These are phyloP conservation scores for Vigna reflexopilosa DNA, from an alignment of 306 rosid species.

Conservation along the genomic window DNA sequence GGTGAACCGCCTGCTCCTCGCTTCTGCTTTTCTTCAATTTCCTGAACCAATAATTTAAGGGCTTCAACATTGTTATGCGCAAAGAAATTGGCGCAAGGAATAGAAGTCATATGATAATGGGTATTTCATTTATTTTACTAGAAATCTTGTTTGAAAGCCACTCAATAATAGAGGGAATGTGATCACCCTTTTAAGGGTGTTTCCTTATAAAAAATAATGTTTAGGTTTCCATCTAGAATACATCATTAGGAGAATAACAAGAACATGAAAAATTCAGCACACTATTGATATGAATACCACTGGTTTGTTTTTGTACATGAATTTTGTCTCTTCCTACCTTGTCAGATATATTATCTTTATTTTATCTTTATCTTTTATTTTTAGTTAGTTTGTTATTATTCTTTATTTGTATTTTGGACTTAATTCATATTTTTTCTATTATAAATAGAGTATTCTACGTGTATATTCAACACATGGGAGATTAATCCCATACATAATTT, in stretches of 20 bases:
- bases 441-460: no score
- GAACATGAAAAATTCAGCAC: not conserved
- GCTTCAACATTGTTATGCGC: constrained; percentile 14
- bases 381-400: no score
- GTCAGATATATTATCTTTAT: no score
- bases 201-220: constrained; percentile 9
- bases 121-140: constrained; percentile 34
- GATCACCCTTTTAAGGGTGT: not conserved
- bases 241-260: constrained; percentile 30
- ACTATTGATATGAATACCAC: no score
- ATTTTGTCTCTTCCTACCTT: no score
- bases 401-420: no score
- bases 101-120: constrained; percentile 14
- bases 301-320: no score
- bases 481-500: no score
- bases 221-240: constrained; percentile 27
- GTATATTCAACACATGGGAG: no score
- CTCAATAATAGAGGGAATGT: constrained; percentile 16
- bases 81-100: constrained; percentile 11
- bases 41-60: constrained; percentile 35
- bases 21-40: constrained; percentile 47
- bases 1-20: constrained; percentile 49
- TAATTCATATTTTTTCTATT: no score
- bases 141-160: constrained; percentile 16
- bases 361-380: no score